Conservation (phyloP, 2,329 filamentous ascomycete species). For the Leptographium galeiforme region DNA sequence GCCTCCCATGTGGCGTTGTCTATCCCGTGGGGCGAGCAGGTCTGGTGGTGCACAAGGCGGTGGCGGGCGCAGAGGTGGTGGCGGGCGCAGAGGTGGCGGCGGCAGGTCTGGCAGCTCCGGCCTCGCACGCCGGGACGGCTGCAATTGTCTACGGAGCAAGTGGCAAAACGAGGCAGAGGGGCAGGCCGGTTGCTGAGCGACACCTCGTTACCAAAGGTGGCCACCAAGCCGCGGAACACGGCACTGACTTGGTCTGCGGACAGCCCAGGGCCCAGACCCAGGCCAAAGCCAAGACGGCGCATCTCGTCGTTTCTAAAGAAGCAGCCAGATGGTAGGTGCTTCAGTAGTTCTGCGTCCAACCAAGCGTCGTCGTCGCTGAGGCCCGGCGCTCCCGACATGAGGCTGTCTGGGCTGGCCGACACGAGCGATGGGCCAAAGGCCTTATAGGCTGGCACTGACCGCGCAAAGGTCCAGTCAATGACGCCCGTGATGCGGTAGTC, state of each 20-base stretch:
- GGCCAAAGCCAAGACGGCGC: slow-evolving; percentile 1
- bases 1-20: slow-evolving; percentile 1
- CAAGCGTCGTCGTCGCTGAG: slow-evolving; percentile 1
- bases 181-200: too few species aligned
- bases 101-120: background rate
- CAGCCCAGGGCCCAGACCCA: background rate
- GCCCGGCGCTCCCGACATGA: background rate
- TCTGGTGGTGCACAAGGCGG: background rate
- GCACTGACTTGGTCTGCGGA: background rate
- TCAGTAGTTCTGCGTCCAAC: background rate
- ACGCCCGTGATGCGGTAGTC: slow-evolving; percentile 30
- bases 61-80: slow-evolving; percentile 2
- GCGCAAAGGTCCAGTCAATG: slow-evolving; percentile 17
- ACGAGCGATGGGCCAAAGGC: slow-evolving; percentile 18
- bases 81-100: background rate
- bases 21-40: background rate
- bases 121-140: too few species aligned
- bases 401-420: background rate
- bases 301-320: slow-evolving; percentile 1
- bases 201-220: too few species aligned
- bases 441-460: slow-evolving; percentile 19
- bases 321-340: background rate
- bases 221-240: too few species aligned
- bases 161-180: too few species aligned
- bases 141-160: too few species aligned